Percentiles rank a stretch among this genome's conserved stretches.
Evolutionary conservation across 2,329 filamentous ascomycete genomes (phyloP).

Genomic region (Talaromyces sp.): DNA sequence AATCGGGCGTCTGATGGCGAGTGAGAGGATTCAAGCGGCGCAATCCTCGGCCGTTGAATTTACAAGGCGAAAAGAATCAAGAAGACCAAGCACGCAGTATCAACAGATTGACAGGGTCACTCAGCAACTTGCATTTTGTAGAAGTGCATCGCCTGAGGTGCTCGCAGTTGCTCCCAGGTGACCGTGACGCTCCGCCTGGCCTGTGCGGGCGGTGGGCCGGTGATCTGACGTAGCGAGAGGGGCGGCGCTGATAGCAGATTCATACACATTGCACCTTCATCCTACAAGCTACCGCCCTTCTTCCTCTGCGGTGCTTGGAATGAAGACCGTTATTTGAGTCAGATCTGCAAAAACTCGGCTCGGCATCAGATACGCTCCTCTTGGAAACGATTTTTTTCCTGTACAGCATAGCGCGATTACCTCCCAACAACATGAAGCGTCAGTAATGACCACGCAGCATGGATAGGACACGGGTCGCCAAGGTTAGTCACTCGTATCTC

Average conservation of each 20-base stretch:
- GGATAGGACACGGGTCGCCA: slow-evolving; percentile 41
- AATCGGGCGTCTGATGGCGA: background rate
- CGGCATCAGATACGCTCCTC: background rate
- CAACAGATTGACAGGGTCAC: background rate
- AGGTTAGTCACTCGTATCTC: slow-evolving; percentile 24
- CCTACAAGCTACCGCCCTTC: background rate
- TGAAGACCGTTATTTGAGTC: background rate
- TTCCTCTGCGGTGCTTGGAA: background rate
- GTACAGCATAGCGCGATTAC: background rate
- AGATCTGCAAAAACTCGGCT: background rate
- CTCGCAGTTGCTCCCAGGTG: background rate
- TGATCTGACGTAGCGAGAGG: slow-evolving; percentile 15
- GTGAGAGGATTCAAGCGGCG: background rate
- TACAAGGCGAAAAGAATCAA: background rate
- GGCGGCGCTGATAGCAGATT: background rate
- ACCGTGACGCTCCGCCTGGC: background rate
- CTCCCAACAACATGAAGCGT: slow-evolving; percentile 21
- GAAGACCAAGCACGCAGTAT: background rate
- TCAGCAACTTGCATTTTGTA: background rate
- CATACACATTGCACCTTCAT: background rate
- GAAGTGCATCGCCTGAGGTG: background rate
- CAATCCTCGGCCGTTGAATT: background rate
- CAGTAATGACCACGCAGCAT: slow-evolving; percentile 30
- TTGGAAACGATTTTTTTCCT: background rate
- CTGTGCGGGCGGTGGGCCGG: slow-evolving; percentile 3